Evolutionary conservation across 768 basidiomycete genomes (phyloP), one percentile per base, ranked within the genome.

Genomic region (Steccherinum ochraceum): DNA sequence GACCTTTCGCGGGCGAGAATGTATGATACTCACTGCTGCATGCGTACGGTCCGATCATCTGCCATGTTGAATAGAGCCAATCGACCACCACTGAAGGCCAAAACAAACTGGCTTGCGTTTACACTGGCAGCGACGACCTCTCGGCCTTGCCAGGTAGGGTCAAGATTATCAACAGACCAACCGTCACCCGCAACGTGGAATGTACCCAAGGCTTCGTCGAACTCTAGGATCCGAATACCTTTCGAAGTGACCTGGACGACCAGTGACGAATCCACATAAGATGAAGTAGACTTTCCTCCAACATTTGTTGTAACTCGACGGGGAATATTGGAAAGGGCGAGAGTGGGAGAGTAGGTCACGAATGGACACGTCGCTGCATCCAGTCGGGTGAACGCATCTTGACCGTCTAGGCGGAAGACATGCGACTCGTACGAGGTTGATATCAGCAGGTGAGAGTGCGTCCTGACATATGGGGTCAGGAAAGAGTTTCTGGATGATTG

Each of bases 161-260:
- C 43, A 24, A 51, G 50, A 53, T 59, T 16, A 54, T 67, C 59
- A 16, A 68, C 61, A 0, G 60, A 64, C 73, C 77, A 81, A n/a
- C 65, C 52, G 48, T 69, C 56, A 39, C 72, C 64, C 35, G 73
- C 56, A 27, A 68, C 68, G 10, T 58, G 60, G 60, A 77, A 83
- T n/a, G 67, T 57, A 4, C 67, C 67, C 7, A 78, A 54, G 3
- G 60, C 60, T 1, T 64, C 30, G 55, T 89, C 79, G 59, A 75
- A 79, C 55, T 85, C 76, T 3, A 88, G 63, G 19, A 89, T 65
- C 19, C 70, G 62, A 4, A 83, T 75, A 4, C 75, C 78, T 16
- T 68, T 69, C 3, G 77, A 67, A 1, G 88, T 88, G 13, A 93
- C 84, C 66, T 94, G 93, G 0, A 91, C 76, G 5, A 85, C 72